Evolutionary conservation across 352 stramenopile species (phyloP).

Genomic region (Pilasporangium apinafurcum): DNA sequence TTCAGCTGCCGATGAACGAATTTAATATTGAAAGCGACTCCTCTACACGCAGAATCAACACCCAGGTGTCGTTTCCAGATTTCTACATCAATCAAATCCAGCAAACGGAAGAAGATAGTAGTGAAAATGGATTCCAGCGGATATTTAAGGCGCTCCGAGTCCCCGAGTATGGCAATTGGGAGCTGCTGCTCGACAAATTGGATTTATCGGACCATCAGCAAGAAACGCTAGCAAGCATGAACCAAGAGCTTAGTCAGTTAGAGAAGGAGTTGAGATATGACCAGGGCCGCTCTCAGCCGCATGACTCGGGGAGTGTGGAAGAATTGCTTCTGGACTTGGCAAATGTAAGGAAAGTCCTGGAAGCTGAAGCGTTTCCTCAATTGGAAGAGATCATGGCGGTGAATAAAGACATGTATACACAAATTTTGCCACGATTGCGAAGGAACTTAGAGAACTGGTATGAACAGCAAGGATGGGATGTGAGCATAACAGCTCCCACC

Average conservation of each 20-base stretch:
- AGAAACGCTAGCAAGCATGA: not conserved
- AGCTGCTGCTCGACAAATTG: conserved; percentile 9
- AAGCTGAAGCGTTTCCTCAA: conserved; percentile 6
- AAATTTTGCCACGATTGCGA: conserved; percentile 14
- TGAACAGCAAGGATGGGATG: conserved; percentile 20
- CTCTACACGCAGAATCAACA: not conserved
- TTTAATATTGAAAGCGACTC: no score
- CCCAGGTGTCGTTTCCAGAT: conserved; percentile 17
- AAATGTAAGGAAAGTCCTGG: conserved; percentile 6
- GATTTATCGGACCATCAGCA: not conserved
- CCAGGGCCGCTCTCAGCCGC: conserved; percentile 4
- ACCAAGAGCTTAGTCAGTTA: conserved; percentile 4
- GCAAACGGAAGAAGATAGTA: not conserved
- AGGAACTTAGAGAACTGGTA: conserved; percentile 21
- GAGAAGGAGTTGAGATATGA: conserved; percentile 15
- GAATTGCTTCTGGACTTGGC: conserved; percentile 10
- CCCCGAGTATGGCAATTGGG: conserved; percentile 15
- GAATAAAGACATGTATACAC: conserved; percentile 14
- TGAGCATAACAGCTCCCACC: no score
- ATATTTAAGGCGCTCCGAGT: conserved; percentile 13
- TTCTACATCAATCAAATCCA: conserved; percentile 32
- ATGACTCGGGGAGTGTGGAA: conserved; percentile 1
- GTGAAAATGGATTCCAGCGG: conserved; percentile 6
- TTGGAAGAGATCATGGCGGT: conserved; percentile 17
- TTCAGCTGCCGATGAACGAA: not conserved